Evolutionary conservation across 1,284 basidiomycete genomes (phyloP).

Genomic region (Ustilago shanxiensis): DNA sequence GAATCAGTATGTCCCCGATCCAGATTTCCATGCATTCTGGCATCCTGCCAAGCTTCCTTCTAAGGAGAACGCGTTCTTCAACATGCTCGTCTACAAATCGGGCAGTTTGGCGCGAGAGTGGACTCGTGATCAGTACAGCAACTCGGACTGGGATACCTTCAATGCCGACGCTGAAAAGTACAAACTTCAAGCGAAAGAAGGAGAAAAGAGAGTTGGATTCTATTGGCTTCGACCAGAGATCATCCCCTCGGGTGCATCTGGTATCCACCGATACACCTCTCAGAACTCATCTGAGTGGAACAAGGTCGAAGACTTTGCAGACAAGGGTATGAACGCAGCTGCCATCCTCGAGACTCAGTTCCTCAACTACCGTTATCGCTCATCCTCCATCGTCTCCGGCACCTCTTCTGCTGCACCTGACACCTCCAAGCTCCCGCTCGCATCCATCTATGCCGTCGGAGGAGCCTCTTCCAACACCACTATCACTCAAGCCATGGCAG

Average conservation of each 20-base stretch:
- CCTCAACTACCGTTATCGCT: conserved; percentile 80
- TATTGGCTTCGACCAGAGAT: conserved; percentile 87
- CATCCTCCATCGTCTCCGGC: conserved; percentile 77
- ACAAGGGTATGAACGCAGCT: conserved; percentile 76
- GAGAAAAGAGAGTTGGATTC: conserved; percentile 73
- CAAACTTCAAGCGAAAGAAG: conserved; percentile 1
- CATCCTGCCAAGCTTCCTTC: conserved; percentile 70
- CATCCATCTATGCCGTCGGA: conserved; percentile 82
- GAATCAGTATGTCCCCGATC: conserved; percentile 70
- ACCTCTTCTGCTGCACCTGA: conserved; percentile 13
- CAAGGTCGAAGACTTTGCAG: conserved; percentile 67
- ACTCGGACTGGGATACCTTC: conserved; percentile 79
- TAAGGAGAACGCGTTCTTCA: conserved; percentile 68
- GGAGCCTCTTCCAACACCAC: conserved; percentile 82
- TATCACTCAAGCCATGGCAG: conserved; percentile 82
- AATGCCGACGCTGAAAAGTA: conserved; percentile 76
- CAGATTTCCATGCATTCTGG: conserved; percentile 73
- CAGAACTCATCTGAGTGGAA: conserved; percentile 49
- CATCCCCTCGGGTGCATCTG: conserved; percentile 79
- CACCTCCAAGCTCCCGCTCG: conserved; percentile 70
- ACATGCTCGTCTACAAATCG: conserved; percentile 73
- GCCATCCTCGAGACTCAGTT: conserved; percentile 88
- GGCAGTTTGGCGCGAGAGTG: conserved; percentile 76
- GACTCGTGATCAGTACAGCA: conserved; percentile 79
- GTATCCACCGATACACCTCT: conserved; percentile 76